Percentiles rank a stretch among this genome's conserved stretches.
phyloP scores from a whole-genome alignment of 2,329 filamentous ascomycete genomes.

The Fusarium floridanum region DNA sequence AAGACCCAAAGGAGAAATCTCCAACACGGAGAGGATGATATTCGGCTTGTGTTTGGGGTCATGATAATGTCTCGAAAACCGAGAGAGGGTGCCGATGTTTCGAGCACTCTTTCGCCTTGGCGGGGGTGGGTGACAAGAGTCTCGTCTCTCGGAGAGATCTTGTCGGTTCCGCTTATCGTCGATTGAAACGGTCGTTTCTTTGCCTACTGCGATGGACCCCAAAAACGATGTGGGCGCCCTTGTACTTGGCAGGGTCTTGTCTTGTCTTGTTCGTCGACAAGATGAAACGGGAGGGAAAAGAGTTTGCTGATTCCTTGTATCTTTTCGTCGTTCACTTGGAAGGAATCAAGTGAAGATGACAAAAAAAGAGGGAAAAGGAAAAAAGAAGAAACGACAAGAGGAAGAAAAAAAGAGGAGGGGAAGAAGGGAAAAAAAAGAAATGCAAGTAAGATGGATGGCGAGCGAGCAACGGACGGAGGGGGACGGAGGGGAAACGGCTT shows the following conservation, averaged over 20 bases:
- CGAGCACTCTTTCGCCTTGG: slow-evolving; percentile 29
- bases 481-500: slow-evolving; percentile 27
- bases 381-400: slow-evolving; percentile 6
- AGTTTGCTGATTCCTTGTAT: slow-evolving; percentile 21
- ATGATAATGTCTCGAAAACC: slow-evolving; percentile 51
- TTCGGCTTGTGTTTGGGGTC: slow-evolving; percentile 53
- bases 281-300: slow-evolving; percentile 4
- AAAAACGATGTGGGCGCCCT: slow-evolving; percentile 25
- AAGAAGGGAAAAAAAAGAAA: slow-evolving; percentile 18
- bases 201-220: slow-evolving; percentile 24
- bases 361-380: slow-evolving; percentile 19
- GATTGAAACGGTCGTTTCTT: slow-evolving; percentile 14
- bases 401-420: slow-evolving; percentile 4
- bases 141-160: slow-evolving; percentile 15
- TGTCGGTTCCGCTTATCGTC: slow-evolving; percentile 37
- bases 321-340: slow-evolving; percentile 38
- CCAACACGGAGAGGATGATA: slow-evolving; percentile 56
- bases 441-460: slow-evolving; percentile 33
- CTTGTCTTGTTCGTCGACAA: slow-evolving; percentile 8
- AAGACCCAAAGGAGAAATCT: slow-evolving; percentile 56
- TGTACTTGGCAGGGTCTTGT: slow-evolving; percentile 25
- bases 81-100: slow-evolving; percentile 21
- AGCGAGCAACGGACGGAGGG: slow-evolving; percentile 22
- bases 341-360: slow-evolving; percentile 35
- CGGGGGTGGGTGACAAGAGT: slow-evolving; percentile 31